These are phyloP conservation scores for Lasiosphaeria miniovina DNA, from an alignment of 495 filamentous ascomycete species.

Conservation along the genomic window DNA sequence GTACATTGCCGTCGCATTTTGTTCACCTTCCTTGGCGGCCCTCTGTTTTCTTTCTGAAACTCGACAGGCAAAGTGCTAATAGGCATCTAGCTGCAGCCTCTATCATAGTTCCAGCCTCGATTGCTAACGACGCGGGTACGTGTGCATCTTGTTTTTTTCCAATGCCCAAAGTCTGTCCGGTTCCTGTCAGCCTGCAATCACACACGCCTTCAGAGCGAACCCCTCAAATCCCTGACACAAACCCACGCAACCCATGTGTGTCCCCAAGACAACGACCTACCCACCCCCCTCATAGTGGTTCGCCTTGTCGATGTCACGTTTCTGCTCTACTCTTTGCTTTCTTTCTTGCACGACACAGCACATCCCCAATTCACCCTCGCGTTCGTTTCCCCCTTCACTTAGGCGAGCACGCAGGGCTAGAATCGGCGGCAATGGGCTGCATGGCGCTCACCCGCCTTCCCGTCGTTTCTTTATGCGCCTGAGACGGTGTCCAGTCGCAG, in stretches of 20 bases:
- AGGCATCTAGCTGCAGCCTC: not conserved
- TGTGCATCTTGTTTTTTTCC: constrained; percentile 18
- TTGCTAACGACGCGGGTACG: constrained; percentile 16
- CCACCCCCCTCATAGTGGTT: constrained; percentile 6
- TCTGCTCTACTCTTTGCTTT: constrained; percentile 10
- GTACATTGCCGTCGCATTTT: constrained; percentile 1
- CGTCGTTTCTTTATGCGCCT: not conserved
- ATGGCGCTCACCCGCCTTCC: constrained; percentile 3
- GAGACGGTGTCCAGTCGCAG: not conserved
- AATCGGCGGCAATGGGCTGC: constrained; percentile 9
- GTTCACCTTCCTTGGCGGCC: not conserved
- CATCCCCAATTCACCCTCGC: not conserved
- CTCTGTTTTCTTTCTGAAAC: constrained; percentile 7
- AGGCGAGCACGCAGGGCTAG: constrained; percentile 2
- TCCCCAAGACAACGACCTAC: constrained; percentile 9
- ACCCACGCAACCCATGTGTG: constrained; percentile 13
- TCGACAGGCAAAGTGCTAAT: not conserved
- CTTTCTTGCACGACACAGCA: constrained; percentile 8
- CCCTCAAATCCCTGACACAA: constrained; percentile 12
- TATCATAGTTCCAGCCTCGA: not conserved
- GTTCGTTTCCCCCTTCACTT: not conserved
- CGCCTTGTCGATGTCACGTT: constrained; percentile 7
- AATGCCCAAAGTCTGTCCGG: constrained; percentile 12
- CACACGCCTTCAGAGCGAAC: constrained; percentile 10
- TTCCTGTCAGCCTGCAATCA: constrained; percentile 21